Evolutionary conservation across 83 land plant species (phyloP).

Genomic region (Picea mariana): DNA sequence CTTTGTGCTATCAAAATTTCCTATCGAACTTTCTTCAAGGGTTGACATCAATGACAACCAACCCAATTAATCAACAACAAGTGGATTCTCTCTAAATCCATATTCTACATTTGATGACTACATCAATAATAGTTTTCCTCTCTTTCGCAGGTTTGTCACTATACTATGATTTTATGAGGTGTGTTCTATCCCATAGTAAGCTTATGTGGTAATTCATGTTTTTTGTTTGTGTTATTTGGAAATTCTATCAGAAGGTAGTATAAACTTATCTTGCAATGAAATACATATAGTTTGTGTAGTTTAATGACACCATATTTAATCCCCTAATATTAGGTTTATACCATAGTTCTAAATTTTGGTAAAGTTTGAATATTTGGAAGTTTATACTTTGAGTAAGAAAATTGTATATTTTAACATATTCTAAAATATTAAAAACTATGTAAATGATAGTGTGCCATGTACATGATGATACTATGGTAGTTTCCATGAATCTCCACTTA

Average conservation of each 20-base stretch:
- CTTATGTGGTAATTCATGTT: not conserved
- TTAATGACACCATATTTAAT: not conserved
- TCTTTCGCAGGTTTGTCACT: constrained; percentile 80
- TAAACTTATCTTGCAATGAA: not conserved
- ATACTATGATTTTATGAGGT: constrained; percentile 95
- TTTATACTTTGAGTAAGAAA: no score
- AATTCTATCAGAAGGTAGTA: not conserved
- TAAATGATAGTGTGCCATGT: no score
- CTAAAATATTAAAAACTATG: no score
- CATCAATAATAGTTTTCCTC: constrained; percentile 72
- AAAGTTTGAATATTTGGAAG: no score
- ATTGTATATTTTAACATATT: no score
- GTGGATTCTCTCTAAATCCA: constrained; percentile 93
- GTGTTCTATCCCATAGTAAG: constrained; percentile 5
- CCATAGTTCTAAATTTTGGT: no score
- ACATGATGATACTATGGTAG: no score
- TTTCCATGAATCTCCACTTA: no score
- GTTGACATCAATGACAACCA: no score
- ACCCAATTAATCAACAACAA: no score
- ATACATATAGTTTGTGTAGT: not conserved
- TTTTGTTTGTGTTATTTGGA: not conserved
- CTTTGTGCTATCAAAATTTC: no score
- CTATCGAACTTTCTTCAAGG: no score
- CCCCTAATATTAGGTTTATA: not conserved
- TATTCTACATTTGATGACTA: constrained; percentile 95